Percentiles rank a stretch among this genome's conserved stretches.
These are phyloP conservation scores for Pythium phragmitis DNA, from an alignment of 352 stramenopile species.

Conservation along the genomic window DNA sequence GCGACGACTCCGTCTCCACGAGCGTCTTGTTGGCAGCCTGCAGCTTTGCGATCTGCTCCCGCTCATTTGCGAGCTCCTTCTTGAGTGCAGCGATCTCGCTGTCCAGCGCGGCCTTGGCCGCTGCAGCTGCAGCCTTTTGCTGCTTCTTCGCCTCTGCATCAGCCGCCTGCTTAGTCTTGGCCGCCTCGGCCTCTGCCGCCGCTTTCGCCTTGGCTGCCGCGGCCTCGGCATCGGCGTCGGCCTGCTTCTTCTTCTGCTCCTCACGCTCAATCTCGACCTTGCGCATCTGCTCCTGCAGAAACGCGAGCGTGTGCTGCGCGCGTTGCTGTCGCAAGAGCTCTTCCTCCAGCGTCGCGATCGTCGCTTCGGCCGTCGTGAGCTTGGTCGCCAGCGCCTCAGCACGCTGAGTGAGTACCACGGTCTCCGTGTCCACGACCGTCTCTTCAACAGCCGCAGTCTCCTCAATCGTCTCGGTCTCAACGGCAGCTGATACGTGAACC, in stretches of 20 bases:
- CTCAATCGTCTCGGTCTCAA: conserved; percentile 14
- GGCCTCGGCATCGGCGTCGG: conserved; percentile 5
- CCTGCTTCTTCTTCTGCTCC: conserved; percentile 24
- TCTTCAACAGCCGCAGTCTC: conserved; percentile 3
- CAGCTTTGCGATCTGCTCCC: conserved; percentile 14
- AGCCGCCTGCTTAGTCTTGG: neutral
- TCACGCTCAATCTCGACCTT: conserved; percentile 18
- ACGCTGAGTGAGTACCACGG: conserved; percentile 30
- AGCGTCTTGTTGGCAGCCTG: conserved; percentile 23
- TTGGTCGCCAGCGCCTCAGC: conserved; percentile 31
- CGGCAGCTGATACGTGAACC: neutral
- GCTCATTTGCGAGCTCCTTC: conserved; percentile 19
- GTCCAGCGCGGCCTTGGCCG: conserved; percentile 8
- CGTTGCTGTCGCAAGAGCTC: conserved; percentile 22
- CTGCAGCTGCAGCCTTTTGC: conserved; percentile 10
- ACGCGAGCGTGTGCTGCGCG: conserved; percentile 14
- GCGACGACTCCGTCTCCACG: conserved; percentile 6
- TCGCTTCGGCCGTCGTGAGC: conserved; percentile 23
- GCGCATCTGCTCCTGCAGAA: conserved; percentile 23
- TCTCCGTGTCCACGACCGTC: conserved; percentile 14
- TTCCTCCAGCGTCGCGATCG: conserved; percentile 28
- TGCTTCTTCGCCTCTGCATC: conserved; percentile 21
- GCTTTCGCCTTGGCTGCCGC: conserved; percentile 14
- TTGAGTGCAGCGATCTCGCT: conserved; percentile 21
- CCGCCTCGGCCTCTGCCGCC: neutral